Evolutionary conservation across 2,329 filamentous ascomycete genomes (phyloP).

Genomic region (Stenocarpella maydis): DNA sequence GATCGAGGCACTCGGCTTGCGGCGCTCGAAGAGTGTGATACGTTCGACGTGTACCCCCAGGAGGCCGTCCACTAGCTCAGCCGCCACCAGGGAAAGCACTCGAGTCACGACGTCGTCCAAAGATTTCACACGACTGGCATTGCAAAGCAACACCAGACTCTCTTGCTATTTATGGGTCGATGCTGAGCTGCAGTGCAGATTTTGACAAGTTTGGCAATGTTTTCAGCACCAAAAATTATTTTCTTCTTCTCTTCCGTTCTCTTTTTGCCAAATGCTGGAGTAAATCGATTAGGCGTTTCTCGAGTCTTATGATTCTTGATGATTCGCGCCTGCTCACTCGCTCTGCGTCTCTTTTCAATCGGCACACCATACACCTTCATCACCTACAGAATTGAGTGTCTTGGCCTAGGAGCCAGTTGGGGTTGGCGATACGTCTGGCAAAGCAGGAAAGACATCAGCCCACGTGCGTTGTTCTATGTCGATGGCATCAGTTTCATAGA

Average conservation of each 20-base stretch:
- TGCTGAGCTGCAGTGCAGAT: constrained; percentile 20
- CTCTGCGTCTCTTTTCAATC: background rate
- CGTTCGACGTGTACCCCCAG: constrained; percentile 53
- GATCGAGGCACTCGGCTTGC: constrained; percentile 82
- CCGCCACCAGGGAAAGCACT: background rate
- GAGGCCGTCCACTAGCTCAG: constrained; percentile 40
- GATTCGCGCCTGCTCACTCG: constrained; percentile 5
- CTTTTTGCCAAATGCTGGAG: constrained; percentile 14
- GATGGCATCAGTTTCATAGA: constrained; percentile 21
- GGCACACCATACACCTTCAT: background rate
- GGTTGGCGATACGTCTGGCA: constrained; percentile 27
- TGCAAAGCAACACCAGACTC: constrained; percentile 13
- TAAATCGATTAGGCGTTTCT: background rate
- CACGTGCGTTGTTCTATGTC: constrained; percentile 13
- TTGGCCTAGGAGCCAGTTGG: constrained; percentile 32
- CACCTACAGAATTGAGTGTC: background rate
- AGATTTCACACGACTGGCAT: background rate
- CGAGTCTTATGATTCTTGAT: constrained; percentile 6
- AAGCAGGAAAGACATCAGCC: constrained; percentile 16
- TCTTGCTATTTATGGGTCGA: constrained; percentile 35
- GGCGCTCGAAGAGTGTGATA: constrained; percentile 69
- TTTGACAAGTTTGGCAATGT: constrained; percentile 25
- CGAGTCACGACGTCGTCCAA: background rate
- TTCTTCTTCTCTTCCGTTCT: background rate
- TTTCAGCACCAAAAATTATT: constrained; percentile 19